These are phyloP conservation scores for Flammula alnicola DNA, from an alignment of 1,284 basidiomycete genomes.

Conservation along the genomic window DNA sequence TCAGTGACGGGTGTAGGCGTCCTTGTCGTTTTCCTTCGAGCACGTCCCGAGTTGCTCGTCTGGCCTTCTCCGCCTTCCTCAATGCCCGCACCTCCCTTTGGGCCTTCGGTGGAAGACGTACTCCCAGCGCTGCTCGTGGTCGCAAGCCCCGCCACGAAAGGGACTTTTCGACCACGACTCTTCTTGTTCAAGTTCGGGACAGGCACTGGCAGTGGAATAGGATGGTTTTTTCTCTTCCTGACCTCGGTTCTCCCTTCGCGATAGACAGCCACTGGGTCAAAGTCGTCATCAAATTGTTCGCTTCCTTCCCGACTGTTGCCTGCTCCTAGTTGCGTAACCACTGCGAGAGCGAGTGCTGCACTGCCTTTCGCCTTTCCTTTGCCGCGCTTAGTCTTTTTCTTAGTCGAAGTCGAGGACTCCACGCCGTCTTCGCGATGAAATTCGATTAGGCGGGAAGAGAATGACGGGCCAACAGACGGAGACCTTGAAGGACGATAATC, in stretches of 20 bases:
- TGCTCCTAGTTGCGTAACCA: constrained; percentile 30
- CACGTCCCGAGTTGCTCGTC: constrained; percentile 18
- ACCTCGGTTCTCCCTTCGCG: constrained; percentile 22
- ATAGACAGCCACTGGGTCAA: constrained; percentile 24
- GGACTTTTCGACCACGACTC: constrained; percentile 75
- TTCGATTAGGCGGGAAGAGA: constrained; percentile 1
- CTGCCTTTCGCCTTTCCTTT: constrained; percentile 37
- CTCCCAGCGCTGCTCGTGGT: constrained; percentile 2
- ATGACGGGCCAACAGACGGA: constrained; percentile 20
- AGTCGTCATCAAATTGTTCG: constrained; percentile 15
- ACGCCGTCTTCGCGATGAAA: constrained; percentile 3
- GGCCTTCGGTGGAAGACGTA: constrained; percentile 29
- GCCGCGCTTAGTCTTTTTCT: constrained; percentile 16
- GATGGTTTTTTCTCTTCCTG: constrained; percentile 36
- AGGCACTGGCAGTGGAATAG: constrained; percentile 57
- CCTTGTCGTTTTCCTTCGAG: constrained; percentile 26
- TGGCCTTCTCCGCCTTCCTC: constrained; percentile 10
- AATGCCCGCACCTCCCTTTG: constrained; percentile 24
- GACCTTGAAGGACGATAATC: constrained; percentile 36
- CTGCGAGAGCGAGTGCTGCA: constrained; percentile 36
- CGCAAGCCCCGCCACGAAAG: constrained; percentile 41
- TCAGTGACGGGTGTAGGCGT: constrained; percentile 20
- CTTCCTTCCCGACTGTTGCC: constrained; percentile 12
- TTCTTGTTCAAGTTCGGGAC: constrained; percentile 79
- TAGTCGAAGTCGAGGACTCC: constrained; percentile 10